A percentile compares a stretch with the other conserved stretches of the same genome.
Conservation (phyloP, 2,329 filamentous ascomycete species). For the Paecilomyces sp. region DNA sequence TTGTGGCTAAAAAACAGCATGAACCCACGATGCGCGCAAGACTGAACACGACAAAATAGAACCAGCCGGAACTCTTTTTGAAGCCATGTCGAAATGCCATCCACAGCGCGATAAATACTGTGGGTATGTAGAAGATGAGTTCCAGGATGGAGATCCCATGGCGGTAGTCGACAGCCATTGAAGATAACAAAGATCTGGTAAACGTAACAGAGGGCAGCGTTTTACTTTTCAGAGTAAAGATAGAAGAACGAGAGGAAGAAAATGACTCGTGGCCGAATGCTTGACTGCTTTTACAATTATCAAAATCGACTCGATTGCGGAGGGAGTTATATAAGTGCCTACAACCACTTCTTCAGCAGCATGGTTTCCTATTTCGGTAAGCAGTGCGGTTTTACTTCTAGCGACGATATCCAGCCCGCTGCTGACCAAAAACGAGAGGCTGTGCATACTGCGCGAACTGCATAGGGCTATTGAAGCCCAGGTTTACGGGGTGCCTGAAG, state of each 20-base stretch:
- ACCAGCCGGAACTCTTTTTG: constrained; percentile 25
- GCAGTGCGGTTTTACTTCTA: background rate
- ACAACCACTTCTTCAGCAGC: background rate
- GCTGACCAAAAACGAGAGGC: background rate
- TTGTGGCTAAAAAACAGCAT: constrained; percentile 19
- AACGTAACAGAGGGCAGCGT: background rate
- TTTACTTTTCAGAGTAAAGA: background rate
- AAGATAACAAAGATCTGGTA: background rate
- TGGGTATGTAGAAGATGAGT: constrained; percentile 14
- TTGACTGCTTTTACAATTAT: background rate
- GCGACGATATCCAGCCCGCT: background rate
- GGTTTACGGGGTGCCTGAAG: too few species aligned
- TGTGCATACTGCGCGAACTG: background rate
- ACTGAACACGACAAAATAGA: constrained; percentile 27
- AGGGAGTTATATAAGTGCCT: background rate
- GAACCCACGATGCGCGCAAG: constrained; percentile 21
- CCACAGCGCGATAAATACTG: constrained; percentile 11
- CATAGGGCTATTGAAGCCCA: background rate
- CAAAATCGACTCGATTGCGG: background rate
- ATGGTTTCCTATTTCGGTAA: background rate
- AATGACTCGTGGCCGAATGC: background rate
- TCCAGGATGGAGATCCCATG: constrained; percentile 17
- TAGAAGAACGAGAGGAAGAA: background rate
- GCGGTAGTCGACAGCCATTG: constrained; percentile 11
- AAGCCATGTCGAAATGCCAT: constrained; percentile 18